Base-by-base conservation (phyloP, 345 rosid genomes). In the Linum tenue region DNA sequence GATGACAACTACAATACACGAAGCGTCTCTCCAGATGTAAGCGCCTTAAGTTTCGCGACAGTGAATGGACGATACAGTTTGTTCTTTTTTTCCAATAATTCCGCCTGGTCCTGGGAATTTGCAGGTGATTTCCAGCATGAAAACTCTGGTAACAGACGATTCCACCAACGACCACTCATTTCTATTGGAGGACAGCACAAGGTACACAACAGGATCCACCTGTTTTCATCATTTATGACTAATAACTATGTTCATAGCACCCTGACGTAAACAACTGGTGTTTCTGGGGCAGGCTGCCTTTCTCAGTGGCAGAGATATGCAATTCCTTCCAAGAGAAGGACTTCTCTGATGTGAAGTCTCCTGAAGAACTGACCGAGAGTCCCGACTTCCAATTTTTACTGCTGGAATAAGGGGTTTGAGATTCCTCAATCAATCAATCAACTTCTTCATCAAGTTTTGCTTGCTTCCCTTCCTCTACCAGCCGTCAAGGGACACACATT, bases 301-400 rank as follows among this genome's bases (percentile, higher is more conserved):
- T 76, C 70, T 62, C 79, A 8, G 63, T 61, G 9, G 73, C 65
- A 3, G 76, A 76, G 7, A 35, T 76, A 7, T 65, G 70, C 37
- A 7, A 48, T 11, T 57, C 68, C 56, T 10, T 76, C 22, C 44
- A 36, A 63, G 73, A 65, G 38, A 76, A 44, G n/a, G 73, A 76
- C 41, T 72, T 72, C 17, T 60, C 79, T 60, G 63, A 69, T 60
- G 76, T 72, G 37, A 65, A 76, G 55, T 62, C 70, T 40, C 48
- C 79, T 5, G 37, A 39, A 22, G 66, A 69, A 6, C 73, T 76
- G 72, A 35, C 58, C 0, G 65, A 76, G 63, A 68, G 68, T 36
- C 60, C 73, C 22, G 68, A 60, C 73, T 75, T 75, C 67, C 69
- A 71, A 37, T 75, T 75, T 68, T 71, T 75, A 71, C 63, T 51